phyloP scores from a whole-genome alignment of 805 yeast genomes.

The Pichia exigua region DNA sequence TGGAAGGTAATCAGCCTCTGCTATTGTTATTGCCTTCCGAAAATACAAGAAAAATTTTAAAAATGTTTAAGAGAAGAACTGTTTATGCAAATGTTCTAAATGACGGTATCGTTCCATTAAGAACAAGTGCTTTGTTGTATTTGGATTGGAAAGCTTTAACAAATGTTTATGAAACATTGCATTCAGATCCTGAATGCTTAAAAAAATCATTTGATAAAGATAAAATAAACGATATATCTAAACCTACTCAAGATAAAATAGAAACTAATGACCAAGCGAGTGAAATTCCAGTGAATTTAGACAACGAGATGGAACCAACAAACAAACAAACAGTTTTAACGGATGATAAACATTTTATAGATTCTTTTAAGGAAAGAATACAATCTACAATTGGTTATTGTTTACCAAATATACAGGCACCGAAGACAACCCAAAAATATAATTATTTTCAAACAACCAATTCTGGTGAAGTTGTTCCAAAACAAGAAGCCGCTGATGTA shows the following conservation, averaged over 20 bases:
- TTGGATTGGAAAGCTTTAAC: conserved; percentile 76
- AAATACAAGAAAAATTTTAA: conserved; percentile 59
- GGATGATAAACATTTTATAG: background rate
- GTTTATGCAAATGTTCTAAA: conserved; percentile 83
- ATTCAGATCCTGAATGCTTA: conserved; percentile 2
- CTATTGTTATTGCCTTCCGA: conserved; percentile 69
- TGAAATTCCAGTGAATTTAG: conserved; percentile 27
- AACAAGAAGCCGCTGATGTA: conserved; percentile 7
- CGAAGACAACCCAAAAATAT: conserved; percentile 18
- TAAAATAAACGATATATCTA: background rate
- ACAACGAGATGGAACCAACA: conserved; percentile 5
- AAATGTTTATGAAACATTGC: conserved; percentile 33
- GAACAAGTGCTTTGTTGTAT: conserved; percentile 81
- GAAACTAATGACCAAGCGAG: conserved; percentile 15
- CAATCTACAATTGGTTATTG: conserved; percentile 38
- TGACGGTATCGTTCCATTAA: conserved; percentile 92
- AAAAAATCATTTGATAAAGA: background rate
- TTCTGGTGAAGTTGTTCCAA: conserved; percentile 3
- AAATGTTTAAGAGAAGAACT: conserved; percentile 61
- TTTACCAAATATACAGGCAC: conserved; percentile 27
- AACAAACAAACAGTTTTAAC: background rate
- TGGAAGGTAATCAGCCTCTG: conserved; percentile 53
- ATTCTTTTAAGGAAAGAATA: conserved; percentile 22
- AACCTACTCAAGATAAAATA: background rate
- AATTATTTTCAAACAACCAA: conserved; percentile 26